Percentiles rank a stretch among this genome's conserved stretches.
Conservation (phyloP, 192 early-diverging fungal genomes). For the Cetraspora pellucida region DNA sequence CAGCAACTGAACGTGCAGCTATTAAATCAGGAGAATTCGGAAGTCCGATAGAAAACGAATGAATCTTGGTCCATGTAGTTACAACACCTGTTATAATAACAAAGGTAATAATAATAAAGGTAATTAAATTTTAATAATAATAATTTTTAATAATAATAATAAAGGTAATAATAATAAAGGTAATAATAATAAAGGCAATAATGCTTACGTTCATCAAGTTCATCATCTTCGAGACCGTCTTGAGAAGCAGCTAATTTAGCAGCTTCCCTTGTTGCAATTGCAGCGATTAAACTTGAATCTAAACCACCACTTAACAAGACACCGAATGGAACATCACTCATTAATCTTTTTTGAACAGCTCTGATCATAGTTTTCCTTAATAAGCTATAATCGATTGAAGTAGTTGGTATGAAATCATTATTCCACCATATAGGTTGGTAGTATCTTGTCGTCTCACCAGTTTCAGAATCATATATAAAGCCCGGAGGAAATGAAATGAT, state of each 20-base stretch:
- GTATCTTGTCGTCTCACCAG: slow-evolving; percentile 79
- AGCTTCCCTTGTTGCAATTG: slow-evolving; percentile 87
- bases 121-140: neutral
- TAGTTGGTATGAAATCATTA: slow-evolving; percentile 54
- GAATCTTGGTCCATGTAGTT: slow-evolving; percentile 82
- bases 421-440: slow-evolving; percentile 94
- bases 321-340: slow-evolving; percentile 98
- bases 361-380: slow-evolving; percentile 82
- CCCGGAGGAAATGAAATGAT: slow-evolving; percentile 98
- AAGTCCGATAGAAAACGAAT: slow-evolving; percentile 97
- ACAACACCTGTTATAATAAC: slow-evolving; percentile 50
- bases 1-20: slow-evolving; percentile 87
- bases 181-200: neutral
- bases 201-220: slow-evolving; percentile 45
- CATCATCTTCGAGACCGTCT: slow-evolving; percentile 58
- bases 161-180: no score
- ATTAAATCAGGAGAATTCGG: slow-evolving; percentile 90
- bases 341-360: slow-evolving; percentile 93
- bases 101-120: neutral
- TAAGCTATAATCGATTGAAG: slow-evolving; percentile 64
- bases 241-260: slow-evolving; percentile 62
- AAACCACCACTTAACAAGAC: slow-evolving; percentile 94
- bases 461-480: slow-evolving; percentile 83
- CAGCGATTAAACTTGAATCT: slow-evolving; percentile 93
- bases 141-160: no score